Percentiles rank a stretch among this genome's conserved stretches.
phyloP scores from a whole-genome alignment of 2,329 filamentous ascomycete genomes.

The Sclerotinia minor region DNA sequence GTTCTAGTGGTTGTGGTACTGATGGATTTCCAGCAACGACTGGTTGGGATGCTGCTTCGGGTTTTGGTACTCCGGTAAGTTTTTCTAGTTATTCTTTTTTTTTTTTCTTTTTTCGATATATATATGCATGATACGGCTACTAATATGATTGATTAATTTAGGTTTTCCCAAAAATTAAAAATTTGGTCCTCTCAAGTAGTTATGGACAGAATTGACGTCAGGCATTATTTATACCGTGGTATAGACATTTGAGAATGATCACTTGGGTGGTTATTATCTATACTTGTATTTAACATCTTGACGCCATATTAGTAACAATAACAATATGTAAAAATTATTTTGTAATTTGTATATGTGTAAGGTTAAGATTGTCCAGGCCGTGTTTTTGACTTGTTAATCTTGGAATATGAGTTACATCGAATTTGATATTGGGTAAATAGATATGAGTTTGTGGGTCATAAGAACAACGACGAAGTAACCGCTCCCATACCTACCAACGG shows the following conservation, averaged over 20 bases:
- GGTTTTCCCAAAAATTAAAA: conserved; percentile 13
- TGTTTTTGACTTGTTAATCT: too few relatives aligned
- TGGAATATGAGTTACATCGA: too few relatives aligned
- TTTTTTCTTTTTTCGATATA: too few relatives aligned
- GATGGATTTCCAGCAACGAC: conserved; percentile 36
- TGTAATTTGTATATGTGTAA: too few relatives aligned
- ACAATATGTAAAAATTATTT: too few relatives aligned
- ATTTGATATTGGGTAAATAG: too few relatives aligned
- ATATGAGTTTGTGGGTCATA: too few relatives aligned
- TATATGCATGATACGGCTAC: not conserved
- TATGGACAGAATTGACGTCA: not conserved
- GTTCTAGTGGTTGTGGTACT: conserved; percentile 43
- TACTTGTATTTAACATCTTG: not conserved
- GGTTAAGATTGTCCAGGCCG: too few relatives aligned
- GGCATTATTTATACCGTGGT: not conserved
- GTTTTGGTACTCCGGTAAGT: conserved; percentile 42
- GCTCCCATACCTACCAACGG: too few relatives aligned
- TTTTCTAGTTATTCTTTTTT: not conserved
- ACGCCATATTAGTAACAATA: not conserved
- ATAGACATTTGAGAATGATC: not conserved
- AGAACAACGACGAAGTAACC: too few relatives aligned
- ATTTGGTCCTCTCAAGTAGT: not conserved
- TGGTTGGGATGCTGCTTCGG: conserved; percentile 45
- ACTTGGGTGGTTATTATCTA: conserved; percentile 8
- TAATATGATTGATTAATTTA: not conserved